Percentiles rank a stretch among this genome's conserved stretches.
Evolutionary conservation across 306 rosid genomes (phyloP).

Genomic region (Morella rubra): DNA sequence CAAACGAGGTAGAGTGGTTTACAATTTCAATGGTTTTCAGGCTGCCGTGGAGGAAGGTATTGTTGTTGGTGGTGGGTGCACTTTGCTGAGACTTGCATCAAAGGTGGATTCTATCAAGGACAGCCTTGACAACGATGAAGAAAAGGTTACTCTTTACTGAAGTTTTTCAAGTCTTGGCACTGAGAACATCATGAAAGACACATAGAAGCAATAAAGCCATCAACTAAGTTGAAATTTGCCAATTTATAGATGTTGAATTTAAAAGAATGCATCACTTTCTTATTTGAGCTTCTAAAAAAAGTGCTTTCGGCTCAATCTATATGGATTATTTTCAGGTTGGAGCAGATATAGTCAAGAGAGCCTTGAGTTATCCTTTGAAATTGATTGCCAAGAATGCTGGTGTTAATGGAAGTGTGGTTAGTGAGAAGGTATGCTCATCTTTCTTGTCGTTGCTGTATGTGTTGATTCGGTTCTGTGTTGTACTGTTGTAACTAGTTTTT

Average conservation of each 20-base stretch:
- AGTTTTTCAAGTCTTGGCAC: background rate
- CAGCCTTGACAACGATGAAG: conserved; percentile 82
- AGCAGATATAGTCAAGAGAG: conserved; percentile 95
- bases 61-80: conserved; percentile 99
- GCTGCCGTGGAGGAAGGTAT: conserved; percentile 99
- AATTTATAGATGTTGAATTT: background rate
- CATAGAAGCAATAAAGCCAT: background rate
- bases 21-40: conserved; percentile 37
- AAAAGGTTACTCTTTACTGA: conserved; percentile 53
- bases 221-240: background rate
- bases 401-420: conserved; percentile 97
- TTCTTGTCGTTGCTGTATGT: background rate
- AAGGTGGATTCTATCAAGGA: conserved; percentile 90
- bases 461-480: background rate
- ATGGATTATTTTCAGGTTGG: conserved; percentile 64
- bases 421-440: conserved; percentile 76
- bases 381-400: conserved; percentile 98
- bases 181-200: background rate
- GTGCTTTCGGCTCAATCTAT: conserved; percentile 3
- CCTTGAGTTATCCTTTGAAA: conserved; percentile 87
- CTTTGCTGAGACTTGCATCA: conserved; percentile 86
- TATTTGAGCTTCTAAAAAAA: background rate
- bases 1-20: conserved; percentile 1
- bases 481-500: conserved; percentile 6
- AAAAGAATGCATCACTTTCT: background rate